These are phyloP conservation scores for Trichoderma asperelloides DNA, from an alignment of 495 filamentous ascomycete genomes.

Conservation along the genomic window DNA sequence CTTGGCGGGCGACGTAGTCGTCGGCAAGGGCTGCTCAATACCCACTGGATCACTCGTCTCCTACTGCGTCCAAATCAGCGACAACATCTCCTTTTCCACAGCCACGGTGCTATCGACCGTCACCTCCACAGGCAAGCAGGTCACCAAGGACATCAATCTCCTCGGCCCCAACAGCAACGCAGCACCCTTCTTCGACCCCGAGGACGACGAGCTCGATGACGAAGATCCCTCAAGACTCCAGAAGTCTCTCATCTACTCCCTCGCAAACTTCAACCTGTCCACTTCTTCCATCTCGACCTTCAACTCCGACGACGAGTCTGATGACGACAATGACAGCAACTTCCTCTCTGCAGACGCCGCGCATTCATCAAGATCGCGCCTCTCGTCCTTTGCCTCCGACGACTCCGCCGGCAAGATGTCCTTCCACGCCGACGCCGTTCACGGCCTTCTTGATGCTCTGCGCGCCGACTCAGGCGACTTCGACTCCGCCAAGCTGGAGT, in stretches of 20 bases:
- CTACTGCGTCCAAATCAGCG: slow-evolving; percentile 61
- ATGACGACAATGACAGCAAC: slow-evolving; percentile 9
- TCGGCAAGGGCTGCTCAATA: slow-evolving; percentile 63
- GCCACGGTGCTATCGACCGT: slow-evolving; percentile 30
- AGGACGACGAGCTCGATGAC: slow-evolving; percentile 32
- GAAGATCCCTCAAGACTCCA: slow-evolving; percentile 29
- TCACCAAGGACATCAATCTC: slow-evolving; percentile 42
- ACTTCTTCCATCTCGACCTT: slow-evolving; percentile 66
- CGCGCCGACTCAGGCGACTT: slow-evolving; percentile 53
- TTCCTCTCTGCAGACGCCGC: slow-evolving; percentile 15
- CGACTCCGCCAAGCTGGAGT: slow-evolving; percentile 82
- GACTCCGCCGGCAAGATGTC: slow-evolving; percentile 30
- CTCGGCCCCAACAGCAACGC: slow-evolving; percentile 52
- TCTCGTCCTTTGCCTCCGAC: slow-evolving; percentile 43
- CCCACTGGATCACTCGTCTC: slow-evolving; percentile 70
- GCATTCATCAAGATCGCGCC: slow-evolving; percentile 29
- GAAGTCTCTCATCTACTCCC: slow-evolving; percentile 55
- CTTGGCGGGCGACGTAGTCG: slow-evolving; percentile 56
- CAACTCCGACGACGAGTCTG: slow-evolving; percentile 25
- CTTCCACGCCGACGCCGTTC: slow-evolving; percentile 82
- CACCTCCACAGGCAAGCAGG: slow-evolving; percentile 25
- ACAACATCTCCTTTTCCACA: slow-evolving; percentile 32
- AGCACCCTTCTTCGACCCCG: slow-evolving; percentile 36
- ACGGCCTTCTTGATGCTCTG: slow-evolving; percentile 75
- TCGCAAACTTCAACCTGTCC: slow-evolving; percentile 59